Percentiles rank a stretch among this genome's conserved stretches.
phyloP scores from a whole-genome alignment of 192 early-diverging fungal species.

The Powellomyces hirtus region DNA sequence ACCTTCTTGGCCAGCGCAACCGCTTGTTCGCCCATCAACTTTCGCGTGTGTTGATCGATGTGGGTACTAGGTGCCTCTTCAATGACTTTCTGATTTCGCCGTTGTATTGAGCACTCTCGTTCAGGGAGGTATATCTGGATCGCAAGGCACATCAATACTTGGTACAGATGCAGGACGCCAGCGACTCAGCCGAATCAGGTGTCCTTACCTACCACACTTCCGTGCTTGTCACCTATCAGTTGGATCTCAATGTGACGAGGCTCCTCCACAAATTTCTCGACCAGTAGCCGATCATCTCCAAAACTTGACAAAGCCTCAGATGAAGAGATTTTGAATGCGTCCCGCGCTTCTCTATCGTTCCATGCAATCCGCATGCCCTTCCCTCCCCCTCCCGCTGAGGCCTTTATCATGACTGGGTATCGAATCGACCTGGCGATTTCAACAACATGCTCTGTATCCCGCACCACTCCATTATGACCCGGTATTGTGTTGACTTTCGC shows the following conservation, averaged over 20 bases:
- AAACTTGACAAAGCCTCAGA: constrained; percentile 90
- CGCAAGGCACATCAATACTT: not conserved
- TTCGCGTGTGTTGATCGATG: constrained; percentile 35
- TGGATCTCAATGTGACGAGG: constrained; percentile 96
- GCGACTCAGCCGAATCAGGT: not conserved
- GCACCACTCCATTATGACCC: constrained; percentile 77
- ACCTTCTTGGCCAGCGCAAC: constrained; percentile 61
- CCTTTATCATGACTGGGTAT: constrained; percentile 3
- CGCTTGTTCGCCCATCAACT: constrained; percentile 49
- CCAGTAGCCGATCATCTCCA: constrained; percentile 83
- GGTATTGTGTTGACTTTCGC: constrained; percentile 90
- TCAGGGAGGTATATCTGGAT: constrained; percentile 77
- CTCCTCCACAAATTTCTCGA: constrained; percentile 86
- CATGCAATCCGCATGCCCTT: constrained; percentile 85
- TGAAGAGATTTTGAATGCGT: constrained; percentile 82
- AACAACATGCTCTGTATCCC: constrained; percentile 67
- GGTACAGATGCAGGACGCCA: not conserved
- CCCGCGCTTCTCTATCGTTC: constrained; percentile 72
- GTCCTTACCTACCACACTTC: constrained; percentile 63
- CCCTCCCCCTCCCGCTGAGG: not conserved
- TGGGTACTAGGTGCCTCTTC: constrained; percentile 83
- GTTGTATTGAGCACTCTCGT: constrained; percentile 92
- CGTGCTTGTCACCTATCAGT: constrained; percentile 86
- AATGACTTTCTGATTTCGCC: constrained; percentile 94
- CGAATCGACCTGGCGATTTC: constrained; percentile 58